Conservation (phyloP, 768 basidiomycete species). For the Terana coerulea region DNA sequence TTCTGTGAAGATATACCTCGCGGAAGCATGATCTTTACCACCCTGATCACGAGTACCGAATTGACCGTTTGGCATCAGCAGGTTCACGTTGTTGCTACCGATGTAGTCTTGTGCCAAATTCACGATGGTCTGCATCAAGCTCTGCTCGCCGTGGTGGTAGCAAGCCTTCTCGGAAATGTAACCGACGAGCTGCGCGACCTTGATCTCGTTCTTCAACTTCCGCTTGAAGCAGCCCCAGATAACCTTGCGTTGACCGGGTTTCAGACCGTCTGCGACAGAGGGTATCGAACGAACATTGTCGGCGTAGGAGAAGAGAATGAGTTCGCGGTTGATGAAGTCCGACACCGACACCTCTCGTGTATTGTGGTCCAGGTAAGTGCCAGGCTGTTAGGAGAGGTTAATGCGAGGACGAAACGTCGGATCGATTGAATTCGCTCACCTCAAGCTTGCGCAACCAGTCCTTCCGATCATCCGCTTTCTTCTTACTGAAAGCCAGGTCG, state of each 20-base stretch:
- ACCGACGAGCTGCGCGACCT: conserved; percentile 94
- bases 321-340: conserved; percentile 97
- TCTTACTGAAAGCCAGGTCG: conserved; percentile 99
- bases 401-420: too few relatives aligned
- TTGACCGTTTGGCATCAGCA: conserved; percentile 86
- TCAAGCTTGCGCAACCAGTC: conserved; percentile 96
- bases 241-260: conserved; percentile 97
- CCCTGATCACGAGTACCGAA: conserved; percentile 93
- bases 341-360: conserved; percentile 81
- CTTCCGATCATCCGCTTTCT: conserved; percentile 97
- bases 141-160: conserved; percentile 95
- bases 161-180: conserved; percentile 92
- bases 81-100: conserved; percentile 92
- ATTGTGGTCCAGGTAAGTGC: conserved; percentile 90
- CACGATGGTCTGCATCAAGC: conserved; percentile 86
- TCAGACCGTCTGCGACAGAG: conserved; percentile 88
- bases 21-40: conserved; percentile 94
- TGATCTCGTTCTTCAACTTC: conserved; percentile 89
- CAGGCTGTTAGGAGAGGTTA: conserved; percentile 51
- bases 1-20: conserved; percentile 93
- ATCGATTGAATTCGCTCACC: conserved; percentile 38
- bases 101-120: conserved; percentile 92
- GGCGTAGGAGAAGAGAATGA: conserved; percentile 99
- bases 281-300: conserved; percentile 99
- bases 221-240: conserved; percentile 96